A percentile compares a stretch with the other conserved stretches of the same genome.
Conservation (phyloP, 371 early-diverging fungal genomes). For the Circinella umbellata region DNA sequence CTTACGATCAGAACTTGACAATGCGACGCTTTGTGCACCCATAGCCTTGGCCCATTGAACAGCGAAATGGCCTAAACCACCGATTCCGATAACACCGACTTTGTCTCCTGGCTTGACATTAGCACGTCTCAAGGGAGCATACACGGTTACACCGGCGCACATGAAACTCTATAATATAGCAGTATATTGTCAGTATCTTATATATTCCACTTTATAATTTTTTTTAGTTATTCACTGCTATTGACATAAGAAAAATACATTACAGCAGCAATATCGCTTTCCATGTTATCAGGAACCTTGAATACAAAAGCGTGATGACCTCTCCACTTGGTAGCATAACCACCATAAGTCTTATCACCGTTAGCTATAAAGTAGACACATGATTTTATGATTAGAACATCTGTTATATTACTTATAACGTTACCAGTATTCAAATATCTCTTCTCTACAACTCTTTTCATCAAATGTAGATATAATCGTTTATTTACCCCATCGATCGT, state of each 20-base stretch:
- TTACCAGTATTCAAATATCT: too few species aligned
- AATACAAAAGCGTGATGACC: constrained; percentile 61
- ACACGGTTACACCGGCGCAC: constrained; percentile 64
- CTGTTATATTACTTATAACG: too few species aligned
- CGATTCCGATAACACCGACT: constrained; percentile 74
- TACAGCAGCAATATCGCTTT: constrained; percentile 53
- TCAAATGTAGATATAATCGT: too few species aligned
- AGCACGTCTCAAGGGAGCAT: constrained; percentile 57
- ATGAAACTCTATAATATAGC: constrained; percentile 33
- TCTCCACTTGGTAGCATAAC: constrained; percentile 69
- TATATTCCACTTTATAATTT: too few species aligned
- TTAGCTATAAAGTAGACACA: constrained; percentile 20
- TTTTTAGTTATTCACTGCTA: too few species aligned
- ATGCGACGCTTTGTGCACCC: constrained; percentile 66
- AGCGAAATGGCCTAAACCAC: constrained; percentile 24
- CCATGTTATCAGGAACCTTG: constrained; percentile 65
- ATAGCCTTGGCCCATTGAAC: constrained; percentile 59
- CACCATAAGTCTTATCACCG: constrained; percentile 64
- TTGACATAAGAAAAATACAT: too few species aligned
- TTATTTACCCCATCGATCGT: constrained; percentile 38
- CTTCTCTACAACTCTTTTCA: too few species aligned
- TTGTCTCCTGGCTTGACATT: constrained; percentile 48
- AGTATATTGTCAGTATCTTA: too few species aligned
- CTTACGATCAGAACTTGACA: constrained; percentile 41
- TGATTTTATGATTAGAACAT: too few species aligned